Conservation (phyloP, 352 stramenopile genomes). For the Pythium grandisporangium region DNA sequence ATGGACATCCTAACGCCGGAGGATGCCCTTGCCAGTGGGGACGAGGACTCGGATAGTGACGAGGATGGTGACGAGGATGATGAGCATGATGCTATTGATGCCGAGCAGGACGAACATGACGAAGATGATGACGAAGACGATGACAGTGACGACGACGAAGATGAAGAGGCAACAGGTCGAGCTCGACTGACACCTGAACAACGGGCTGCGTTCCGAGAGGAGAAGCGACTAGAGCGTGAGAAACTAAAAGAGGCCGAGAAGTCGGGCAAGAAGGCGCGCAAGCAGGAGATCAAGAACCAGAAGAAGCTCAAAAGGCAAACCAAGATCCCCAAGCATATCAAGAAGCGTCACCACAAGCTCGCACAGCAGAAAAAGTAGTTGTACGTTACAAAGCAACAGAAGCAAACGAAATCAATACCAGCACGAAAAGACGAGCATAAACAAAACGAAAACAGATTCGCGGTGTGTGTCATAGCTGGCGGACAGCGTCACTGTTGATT, state of each 20-base stretch:
- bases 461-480: too few species aligned
- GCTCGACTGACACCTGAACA: conserved; percentile 70
- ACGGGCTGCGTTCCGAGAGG: conserved; percentile 72
- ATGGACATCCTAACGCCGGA: conserved; percentile 72
- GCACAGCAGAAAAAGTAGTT: conserved; percentile 87
- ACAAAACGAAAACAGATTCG: too few species aligned
- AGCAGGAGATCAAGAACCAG: conserved; percentile 93
- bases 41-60: conserved; percentile 19
- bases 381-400: too few species aligned
- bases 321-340: conserved; percentile 99
- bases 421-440: too few species aligned
- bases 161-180: conserved; percentile 29
- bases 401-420: too few species aligned
- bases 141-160: conserved; percentile 23
- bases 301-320: conserved; percentile 90
- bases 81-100: conserved; percentile 10
- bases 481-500: too few species aligned
- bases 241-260: conserved; percentile 44
- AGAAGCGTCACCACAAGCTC: conserved; percentile 96
- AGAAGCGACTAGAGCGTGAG: conserved; percentile 69
- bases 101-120: conserved; percentile 13
- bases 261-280: conserved; percentile 89
- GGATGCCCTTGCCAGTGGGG: conserved; percentile 34
- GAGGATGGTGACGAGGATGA: conserved; percentile 37
- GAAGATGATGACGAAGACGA: conserved; percentile 12